Evolutionary conservation across 2,329 filamentous ascomycete genomes (phyloP).

Genomic region (Pseudophaeomoniella oleicola): DNA sequence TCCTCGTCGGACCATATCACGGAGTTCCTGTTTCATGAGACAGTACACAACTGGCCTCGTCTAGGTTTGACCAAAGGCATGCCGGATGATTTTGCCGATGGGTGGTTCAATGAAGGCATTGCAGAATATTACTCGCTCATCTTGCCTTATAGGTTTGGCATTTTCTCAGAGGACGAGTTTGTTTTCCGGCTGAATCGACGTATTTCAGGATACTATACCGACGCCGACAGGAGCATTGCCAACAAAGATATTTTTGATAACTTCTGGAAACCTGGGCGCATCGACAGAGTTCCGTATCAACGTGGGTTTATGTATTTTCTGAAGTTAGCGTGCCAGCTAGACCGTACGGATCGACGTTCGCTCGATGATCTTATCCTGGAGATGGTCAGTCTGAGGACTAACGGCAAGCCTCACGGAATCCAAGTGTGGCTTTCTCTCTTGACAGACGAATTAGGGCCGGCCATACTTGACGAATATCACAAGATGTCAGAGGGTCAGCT

Average conservation of each 20-base stretch:
- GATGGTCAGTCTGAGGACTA: not conserved
- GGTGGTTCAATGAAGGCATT: not conserved
- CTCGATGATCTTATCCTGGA: conserved; percentile 1
- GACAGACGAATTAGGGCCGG: not conserved
- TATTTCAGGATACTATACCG: not conserved
- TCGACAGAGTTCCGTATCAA: not conserved
- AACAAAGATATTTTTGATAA: conserved; percentile 1
- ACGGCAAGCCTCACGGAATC: not conserved
- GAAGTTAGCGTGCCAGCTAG: not conserved
- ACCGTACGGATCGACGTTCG: not conserved
- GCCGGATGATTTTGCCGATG: not conserved
- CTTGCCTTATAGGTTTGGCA: not conserved
- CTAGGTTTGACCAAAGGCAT: not conserved
- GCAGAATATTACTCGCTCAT: conserved; percentile 1
- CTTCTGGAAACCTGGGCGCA: not conserved
- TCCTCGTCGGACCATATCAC: not conserved
- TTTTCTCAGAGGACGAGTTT: not conserved
- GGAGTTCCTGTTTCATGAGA: not conserved
- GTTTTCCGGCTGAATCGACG: not conserved
- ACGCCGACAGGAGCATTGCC: not conserved
- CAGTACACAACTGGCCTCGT: not conserved
- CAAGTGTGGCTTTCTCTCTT: not conserved
- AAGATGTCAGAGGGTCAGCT: conserved; percentile 1
- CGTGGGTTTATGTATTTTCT: not conserved
- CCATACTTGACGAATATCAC: not conserved